These are phyloP conservation scores for Chaetomiaceae sp. DNA, from an alignment of 2,329 filamentous ascomycete genomes.

Conservation along the genomic window DNA sequence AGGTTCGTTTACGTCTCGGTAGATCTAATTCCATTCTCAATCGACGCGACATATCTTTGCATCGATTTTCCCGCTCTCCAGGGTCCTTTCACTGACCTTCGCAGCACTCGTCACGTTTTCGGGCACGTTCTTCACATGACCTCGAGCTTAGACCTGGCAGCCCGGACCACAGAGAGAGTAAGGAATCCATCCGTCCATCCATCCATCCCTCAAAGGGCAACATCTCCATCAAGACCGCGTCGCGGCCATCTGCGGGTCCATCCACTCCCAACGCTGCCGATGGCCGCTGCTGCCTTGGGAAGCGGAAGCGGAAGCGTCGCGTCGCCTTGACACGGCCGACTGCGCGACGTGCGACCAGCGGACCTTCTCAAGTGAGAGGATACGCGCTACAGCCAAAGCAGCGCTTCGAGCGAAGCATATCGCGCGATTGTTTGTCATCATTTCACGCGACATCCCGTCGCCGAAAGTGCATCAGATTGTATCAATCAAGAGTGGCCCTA, in stretches of 20 bases:
- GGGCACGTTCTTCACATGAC: slow-evolving; percentile 27
- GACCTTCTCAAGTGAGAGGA: slow-evolving; percentile 10
- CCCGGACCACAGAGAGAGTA: slow-evolving; percentile 20
- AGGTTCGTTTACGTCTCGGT: slow-evolving; percentile 20
- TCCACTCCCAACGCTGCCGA: neutral
- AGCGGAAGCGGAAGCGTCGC: too few species aligned
- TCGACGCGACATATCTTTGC: slow-evolving; percentile 10
- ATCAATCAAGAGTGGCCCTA: too few species aligned
- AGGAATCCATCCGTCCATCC: slow-evolving; percentile 6
- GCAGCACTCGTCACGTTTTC: slow-evolving; percentile 25
- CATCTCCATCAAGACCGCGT: neutral
- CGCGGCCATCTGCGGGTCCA: too few species aligned
- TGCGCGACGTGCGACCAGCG: neutral
- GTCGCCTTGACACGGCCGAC: too few species aligned
- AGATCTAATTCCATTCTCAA: neutral
- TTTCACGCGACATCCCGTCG: too few species aligned
- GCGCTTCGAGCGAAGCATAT: too few species aligned
- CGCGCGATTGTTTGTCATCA: too few species aligned
- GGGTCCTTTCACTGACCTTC: slow-evolving; percentile 18
- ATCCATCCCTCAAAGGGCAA: slow-evolving; percentile 5
- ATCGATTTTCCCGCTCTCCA: slow-evolving; percentile 1
- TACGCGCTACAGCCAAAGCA: too few species aligned
- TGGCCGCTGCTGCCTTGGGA: too few species aligned
- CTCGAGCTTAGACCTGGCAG: slow-evolving; percentile 19
- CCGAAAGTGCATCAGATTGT: too few species aligned